Percentiles rank a stretch among this genome's conserved stretches.
phyloP scores from a whole-genome alignment of 1,284 basidiomycete species.

The Cerrena zonata region DNA sequence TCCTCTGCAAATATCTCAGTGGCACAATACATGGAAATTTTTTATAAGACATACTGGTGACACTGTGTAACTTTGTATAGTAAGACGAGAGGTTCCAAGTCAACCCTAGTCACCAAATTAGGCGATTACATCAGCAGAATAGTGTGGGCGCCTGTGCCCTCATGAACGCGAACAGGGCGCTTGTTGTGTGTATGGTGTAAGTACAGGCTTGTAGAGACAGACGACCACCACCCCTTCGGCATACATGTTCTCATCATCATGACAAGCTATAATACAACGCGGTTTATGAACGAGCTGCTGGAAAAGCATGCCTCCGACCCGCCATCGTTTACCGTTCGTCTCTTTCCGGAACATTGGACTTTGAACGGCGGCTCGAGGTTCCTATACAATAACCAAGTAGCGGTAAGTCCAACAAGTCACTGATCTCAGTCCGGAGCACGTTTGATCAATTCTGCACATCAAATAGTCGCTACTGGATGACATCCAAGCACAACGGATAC shows the following conservation, averaged over 20 bases:
- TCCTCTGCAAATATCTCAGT: no score
- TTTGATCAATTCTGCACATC: constrained; percentile 5
- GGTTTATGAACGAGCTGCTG: constrained; percentile 53
- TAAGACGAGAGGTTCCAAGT: no score
- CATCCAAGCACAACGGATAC: constrained; percentile 71
- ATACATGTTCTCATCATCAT: constrained; percentile 27
- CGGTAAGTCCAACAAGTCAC: constrained; percentile 45
- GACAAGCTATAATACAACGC: constrained; percentile 67
- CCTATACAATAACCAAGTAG: constrained; percentile 69
- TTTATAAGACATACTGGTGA: no score
- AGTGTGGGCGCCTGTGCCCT: not conserved
- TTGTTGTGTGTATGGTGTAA: not conserved
- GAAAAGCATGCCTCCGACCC: constrained; percentile 48
- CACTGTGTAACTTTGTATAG: no score
- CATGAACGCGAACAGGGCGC: not conserved
- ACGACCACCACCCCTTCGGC: not conserved
- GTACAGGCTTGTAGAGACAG: no score
- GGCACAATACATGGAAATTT: no score
- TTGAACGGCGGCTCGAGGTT: constrained; percentile 73
- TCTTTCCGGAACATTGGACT: constrained; percentile 72
- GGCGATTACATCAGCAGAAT: no score
- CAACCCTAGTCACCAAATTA: no score
- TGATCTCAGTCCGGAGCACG: constrained; percentile 2
- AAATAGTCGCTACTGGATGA: constrained; percentile 69
- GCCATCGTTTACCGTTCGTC: constrained; percentile 69